phyloP scores from a whole-genome alignment of 805 yeast genomes.

The Ogataea dorogensis region DNA sequence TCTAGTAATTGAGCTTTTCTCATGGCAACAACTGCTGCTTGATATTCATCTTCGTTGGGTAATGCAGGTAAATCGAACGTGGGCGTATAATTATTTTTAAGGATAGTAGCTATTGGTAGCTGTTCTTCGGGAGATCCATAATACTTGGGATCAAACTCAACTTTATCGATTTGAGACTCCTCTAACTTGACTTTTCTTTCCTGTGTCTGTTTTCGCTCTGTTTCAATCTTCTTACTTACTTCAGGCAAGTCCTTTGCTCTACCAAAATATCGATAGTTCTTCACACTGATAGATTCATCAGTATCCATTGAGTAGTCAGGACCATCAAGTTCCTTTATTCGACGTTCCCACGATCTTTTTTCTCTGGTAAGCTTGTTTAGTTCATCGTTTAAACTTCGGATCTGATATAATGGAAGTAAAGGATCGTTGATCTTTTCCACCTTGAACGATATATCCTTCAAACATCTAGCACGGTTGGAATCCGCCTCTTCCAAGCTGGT shows the following conservation, averaged over 20 bases:
- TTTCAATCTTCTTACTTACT: constrained; percentile 44
- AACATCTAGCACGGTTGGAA: constrained; percentile 61
- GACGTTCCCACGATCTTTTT: constrained; percentile 75
- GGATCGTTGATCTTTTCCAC: constrained; percentile 64
- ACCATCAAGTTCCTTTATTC: constrained; percentile 70
- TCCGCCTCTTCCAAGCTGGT: constrained; percentile 62
- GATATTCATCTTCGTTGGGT: constrained; percentile 38
- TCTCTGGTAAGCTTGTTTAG: constrained; percentile 67
- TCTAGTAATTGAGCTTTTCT: constrained; percentile 44
- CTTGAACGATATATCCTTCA: constrained; percentile 61
- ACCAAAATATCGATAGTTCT: constrained; percentile 76
- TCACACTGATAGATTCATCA: constrained; percentile 25
- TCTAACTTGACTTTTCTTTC: constrained; percentile 12
- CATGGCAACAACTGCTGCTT: constrained; percentile 44
- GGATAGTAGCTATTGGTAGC: background rate
- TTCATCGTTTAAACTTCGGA: constrained; percentile 73
- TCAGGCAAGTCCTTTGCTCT: constrained; percentile 80
- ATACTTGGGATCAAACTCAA: constrained; percentile 36
- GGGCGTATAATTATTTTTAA: background rate
- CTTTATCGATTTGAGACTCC: constrained; percentile 8
- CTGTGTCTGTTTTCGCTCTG: constrained; percentile 16
- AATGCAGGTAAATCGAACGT: constrained; percentile 32
- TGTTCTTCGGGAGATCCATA: too few species aligned
- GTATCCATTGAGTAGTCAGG: constrained; percentile 51
- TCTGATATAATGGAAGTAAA: constrained; percentile 52